Evolutionary conservation across 2,329 filamentous ascomycete species (phyloP), one percentile per base, ranked within the genome.

Genomic region (Sclerotiophoma versabilis): DNA sequence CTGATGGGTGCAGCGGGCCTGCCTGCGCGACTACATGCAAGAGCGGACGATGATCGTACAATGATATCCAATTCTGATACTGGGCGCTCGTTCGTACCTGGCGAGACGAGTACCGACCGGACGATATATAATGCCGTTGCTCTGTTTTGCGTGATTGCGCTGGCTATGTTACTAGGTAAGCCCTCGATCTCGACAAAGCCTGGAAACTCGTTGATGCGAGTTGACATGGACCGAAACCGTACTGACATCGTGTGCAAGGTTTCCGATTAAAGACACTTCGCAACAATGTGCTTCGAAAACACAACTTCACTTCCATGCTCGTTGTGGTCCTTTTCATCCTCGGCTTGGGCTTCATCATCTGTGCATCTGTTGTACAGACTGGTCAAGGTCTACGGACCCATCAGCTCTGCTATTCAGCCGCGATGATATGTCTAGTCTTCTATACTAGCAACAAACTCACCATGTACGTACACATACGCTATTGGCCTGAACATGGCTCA

Each of bases 391-490:
- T 75, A 8, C 48, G 53, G 10, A 62, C 66, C 14, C 46, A 59
- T n/a, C 36, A 49, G 11, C 50, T 65, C 15, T 77, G 75, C 50
- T 63, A 64, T 19, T 62, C 65, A 1, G 68, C 72, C 2, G 71
- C 73, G 32, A 66, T 75, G 49, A 63, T 74, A 23, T 77, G 75
- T 47, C 52, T 77, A 2, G 66, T 70, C 19, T 77, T 76, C 57
- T 76, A 76, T 48, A 63, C 75, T 12, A 58, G 58, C 7, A 69
- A 63, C 47, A 77, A 77, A 38, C 50, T 71, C 2, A 47, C 64
- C 19, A 66, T 74, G 54, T 68, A 54, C 12, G 59, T 49, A 12
- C 5, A 20, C 14, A 10, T 5, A 11, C 7, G 17, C 12, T 7
- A 4, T 6, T 14, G 1, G 9, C 41, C 12, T 0, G 5, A 14